phyloP scores from a whole-genome alignment of 345 rosid genomes.

The Salix koriyanagi region DNA sequence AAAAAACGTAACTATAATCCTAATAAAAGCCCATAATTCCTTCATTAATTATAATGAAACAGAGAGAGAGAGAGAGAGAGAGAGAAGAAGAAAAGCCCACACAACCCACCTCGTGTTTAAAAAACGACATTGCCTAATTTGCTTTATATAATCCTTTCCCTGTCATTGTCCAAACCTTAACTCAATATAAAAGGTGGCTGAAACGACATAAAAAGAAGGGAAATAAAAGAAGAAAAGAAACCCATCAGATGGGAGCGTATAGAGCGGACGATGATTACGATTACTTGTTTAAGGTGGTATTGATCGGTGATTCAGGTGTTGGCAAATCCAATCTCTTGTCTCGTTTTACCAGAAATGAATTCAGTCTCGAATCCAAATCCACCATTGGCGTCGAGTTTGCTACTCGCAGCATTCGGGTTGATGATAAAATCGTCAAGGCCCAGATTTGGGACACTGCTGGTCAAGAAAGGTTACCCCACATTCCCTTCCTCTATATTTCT shows the following conservation, averaged over 20 bases:
- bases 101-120: too few relatives aligned
- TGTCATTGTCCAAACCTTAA: too few relatives aligned
- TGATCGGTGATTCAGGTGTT: conserved; percentile 33
- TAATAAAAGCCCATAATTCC: too few relatives aligned
- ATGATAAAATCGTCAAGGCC: conserved; percentile 32
- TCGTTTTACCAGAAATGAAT: conserved; percentile 30
- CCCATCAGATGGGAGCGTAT: conserved; percentile 20
- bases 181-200: too few relatives aligned
- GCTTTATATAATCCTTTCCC: too few relatives aligned
- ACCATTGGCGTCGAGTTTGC: conserved; percentile 36
- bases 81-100: too few relatives aligned
- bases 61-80: too few relatives aligned
- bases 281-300: conserved; percentile 33
- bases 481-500: not conserved
- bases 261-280: conserved; percentile 34
- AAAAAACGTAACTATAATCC: too few relatives aligned
- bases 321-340: conserved; percentile 30
- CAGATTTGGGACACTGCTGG: conserved; percentile 38
- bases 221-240: not conserved
- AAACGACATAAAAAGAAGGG: not conserved
- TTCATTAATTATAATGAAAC: too few relatives aligned
- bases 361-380: conserved; percentile 33
- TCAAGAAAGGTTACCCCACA: conserved; percentile 22
- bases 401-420: conserved; percentile 30
- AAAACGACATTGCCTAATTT: too few relatives aligned